A percentile compares a stretch with the other conserved stretches of the same genome.
Evolutionary conservation across 1,284 basidiomycete genomes (phyloP).

Genomic region (Sanghuangporus sanghuang): DNA sequence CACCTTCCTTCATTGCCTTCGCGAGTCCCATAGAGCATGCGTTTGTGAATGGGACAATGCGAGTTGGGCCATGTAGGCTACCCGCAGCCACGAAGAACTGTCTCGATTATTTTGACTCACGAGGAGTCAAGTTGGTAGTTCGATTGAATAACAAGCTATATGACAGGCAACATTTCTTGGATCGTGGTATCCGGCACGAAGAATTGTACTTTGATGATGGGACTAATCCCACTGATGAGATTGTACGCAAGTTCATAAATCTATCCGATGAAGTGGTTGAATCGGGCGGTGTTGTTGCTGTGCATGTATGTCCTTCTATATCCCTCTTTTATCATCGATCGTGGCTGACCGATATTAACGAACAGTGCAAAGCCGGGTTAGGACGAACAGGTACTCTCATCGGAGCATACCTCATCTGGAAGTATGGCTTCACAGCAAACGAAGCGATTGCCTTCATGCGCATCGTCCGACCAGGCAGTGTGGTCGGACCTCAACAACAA

Average conservation of each 20-base stretch:
- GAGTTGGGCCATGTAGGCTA: constrained; percentile 61
- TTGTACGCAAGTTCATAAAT: constrained; percentile 87
- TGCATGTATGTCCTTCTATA: constrained; percentile 60
- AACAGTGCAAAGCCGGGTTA: constrained; percentile 88
- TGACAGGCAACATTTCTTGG: constrained; percentile 79
- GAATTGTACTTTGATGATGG: constrained; percentile 98
- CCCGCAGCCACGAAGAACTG: constrained; percentile 82
- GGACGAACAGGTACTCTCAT: constrained; percentile 94
- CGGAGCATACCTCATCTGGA: constrained; percentile 98
- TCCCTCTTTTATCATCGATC: constrained; percentile 15
- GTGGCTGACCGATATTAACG: constrained; percentile 20
- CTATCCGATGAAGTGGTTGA: constrained; percentile 77
- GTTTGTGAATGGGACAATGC: constrained; percentile 55
- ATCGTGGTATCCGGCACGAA: constrained; percentile 85
- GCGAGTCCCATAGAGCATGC: constrained; percentile 85
- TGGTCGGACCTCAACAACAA: constrained; percentile 91
- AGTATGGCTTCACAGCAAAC: constrained; percentile 97
- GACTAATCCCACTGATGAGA: constrained; percentile 94
- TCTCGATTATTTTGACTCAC: constrained; percentile 86
- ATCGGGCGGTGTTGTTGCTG: constrained; percentile 77
- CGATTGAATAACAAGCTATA: constrained; percentile 95
- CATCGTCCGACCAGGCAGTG: constrained; percentile 92
- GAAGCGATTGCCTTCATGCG: constrained; percentile 99
- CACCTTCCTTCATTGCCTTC: constrained; percentile 91
- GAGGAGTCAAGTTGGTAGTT: constrained; percentile 87